Conservation (phyloP, 345 rosid genomes). For the Hypericum androsaemum region DNA sequence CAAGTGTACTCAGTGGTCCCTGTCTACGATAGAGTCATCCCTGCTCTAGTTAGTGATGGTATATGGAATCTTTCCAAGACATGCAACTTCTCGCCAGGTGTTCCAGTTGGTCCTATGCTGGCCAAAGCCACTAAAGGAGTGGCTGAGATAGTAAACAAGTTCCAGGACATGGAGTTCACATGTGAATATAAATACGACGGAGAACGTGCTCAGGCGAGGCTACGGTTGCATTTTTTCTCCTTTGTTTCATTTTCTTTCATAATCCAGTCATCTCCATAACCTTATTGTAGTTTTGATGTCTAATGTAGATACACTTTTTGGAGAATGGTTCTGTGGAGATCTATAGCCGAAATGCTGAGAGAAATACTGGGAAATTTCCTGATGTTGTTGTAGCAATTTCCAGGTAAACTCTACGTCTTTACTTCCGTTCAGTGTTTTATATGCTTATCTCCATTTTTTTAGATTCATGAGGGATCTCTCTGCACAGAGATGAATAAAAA, state of each 20-base stretch:
- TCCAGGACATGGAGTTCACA: constrained; percentile 65
- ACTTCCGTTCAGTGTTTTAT: too few relatives aligned
- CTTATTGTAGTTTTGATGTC: neutral
- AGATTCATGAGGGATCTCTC: too few relatives aligned
- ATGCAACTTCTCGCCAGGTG: constrained; percentile 64
- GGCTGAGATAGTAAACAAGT: constrained; percentile 69
- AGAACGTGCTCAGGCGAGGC: constrained; percentile 88
- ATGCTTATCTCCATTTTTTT: too few relatives aligned
- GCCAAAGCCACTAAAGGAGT: constrained; percentile 88
- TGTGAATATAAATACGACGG: constrained; percentile 97
- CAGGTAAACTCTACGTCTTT: constrained; percentile 34
- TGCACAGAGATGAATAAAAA: too few relatives aligned
- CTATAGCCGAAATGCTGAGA: constrained; percentile 90
- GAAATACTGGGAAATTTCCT: constrained; percentile 82
- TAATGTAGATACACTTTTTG: constrained; percentile 66
- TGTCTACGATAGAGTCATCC: constrained; percentile 74
- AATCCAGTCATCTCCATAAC: neutral
- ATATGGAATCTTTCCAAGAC: constrained; percentile 77
- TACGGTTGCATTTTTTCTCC: constrained; percentile 3
- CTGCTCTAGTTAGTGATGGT: constrained; percentile 68
- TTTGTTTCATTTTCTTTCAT: neutral
- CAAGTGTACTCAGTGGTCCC: constrained; percentile 87
- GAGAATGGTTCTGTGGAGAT: constrained; percentile 87
- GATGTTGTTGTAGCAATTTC: constrained; percentile 68
- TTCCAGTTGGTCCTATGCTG: constrained; percentile 95